Evolutionary conservation across 2,329 filamentous ascomycete genomes (phyloP), one percentile per base, ranked within the genome.

Genomic region (Iodosphaeria phyllophila): DNA sequence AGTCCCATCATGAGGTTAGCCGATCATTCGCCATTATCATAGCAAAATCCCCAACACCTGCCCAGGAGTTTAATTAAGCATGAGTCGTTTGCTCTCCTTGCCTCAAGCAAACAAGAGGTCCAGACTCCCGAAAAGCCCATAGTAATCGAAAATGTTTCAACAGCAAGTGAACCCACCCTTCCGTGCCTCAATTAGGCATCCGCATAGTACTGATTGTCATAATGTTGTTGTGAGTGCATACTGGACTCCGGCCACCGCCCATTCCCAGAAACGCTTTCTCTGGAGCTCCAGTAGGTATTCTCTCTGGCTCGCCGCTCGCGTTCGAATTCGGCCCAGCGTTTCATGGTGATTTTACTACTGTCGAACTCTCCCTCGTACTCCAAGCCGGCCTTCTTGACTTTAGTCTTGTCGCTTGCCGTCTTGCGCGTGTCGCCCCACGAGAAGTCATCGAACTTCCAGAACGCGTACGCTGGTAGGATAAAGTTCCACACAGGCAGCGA

Each of bases 381-480:
- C 33, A 83, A 72, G 16, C 80, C 79, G 3, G 66, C 78, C 54
- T 86, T 89, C 59, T 86, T 84, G n/a, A n/a, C n/a, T n/a, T n/a
- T n/a, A 9, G 69, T 74, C 56, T 77, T 80, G 44, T 92, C 86
- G 15, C 84, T 84, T 0, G 74, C 79, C 20, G 86, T 92, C 67
- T 95, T 92, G 32, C 89, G 72, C 28, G 89, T 98, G 35, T 98
- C 91, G 42, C 89, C 89, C 89, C 89, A 98, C 29, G 79, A 92
- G 60, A 98, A 98, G 57, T 98, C 89, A 48, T 98, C 89, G 47
- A 98, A 98, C 56, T 98, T 95, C 89, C 89, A 98, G 60, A 86
- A 98, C 3, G 89, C 77, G 46, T 98, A 98, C 6, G 70, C 69
- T 0, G 89, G 89, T 6, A 98, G 70, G 18, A 98, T 63, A 47